Evolutionary conservation across 805 yeast species (phyloP), one percentile per base, ranked within the genome.

Genomic region (Cyberlindnera meyerae): DNA sequence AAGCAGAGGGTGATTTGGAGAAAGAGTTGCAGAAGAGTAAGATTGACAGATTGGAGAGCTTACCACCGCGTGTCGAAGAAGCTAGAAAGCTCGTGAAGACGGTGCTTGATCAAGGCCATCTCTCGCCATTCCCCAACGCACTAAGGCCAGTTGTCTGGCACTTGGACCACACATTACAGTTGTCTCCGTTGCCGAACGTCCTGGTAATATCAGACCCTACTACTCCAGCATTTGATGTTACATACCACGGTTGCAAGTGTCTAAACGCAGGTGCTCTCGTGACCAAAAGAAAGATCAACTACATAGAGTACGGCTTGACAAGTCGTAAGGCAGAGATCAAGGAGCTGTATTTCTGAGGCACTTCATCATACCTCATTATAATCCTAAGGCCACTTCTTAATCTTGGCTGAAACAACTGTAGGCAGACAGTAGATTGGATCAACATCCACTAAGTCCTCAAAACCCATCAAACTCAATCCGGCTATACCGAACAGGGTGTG

Each of bases 381-480:
- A 12, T 15, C 22, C 34, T 60, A 57, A 17, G 68, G 65, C 58
- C 66, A 66, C 41, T 55, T 55, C 42, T 48, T 55, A 31, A 68
- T 55, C 12, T 50, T 60, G 2, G 42, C 37, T 16, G 68, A 63
- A 3, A 64, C 51, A 1, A 49, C 46, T 9, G 42, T 43, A 4
- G 97, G 95, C 69, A 93, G 69, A 54, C 97, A 90, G 58, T 86
- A 89, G 4, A 80, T 70, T 0, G 99, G 96, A 58, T 88, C 90
- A 8, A 93, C 75, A 5, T 68, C 65, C n/a, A 60, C 69, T 18
- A 90, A 62, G 31, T 67, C 62, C 13, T 75, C 77, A 39, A 62
- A 74, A 3, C 82, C 83, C 60, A 89, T 67, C 36, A 93, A 60
- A 52, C 94, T 79, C 40, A 93, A 65, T 0, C 96, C 99, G 0